Conservation (phyloP, 352 stramenopile genomes). For the Phytophthora aleatoria region DNA sequence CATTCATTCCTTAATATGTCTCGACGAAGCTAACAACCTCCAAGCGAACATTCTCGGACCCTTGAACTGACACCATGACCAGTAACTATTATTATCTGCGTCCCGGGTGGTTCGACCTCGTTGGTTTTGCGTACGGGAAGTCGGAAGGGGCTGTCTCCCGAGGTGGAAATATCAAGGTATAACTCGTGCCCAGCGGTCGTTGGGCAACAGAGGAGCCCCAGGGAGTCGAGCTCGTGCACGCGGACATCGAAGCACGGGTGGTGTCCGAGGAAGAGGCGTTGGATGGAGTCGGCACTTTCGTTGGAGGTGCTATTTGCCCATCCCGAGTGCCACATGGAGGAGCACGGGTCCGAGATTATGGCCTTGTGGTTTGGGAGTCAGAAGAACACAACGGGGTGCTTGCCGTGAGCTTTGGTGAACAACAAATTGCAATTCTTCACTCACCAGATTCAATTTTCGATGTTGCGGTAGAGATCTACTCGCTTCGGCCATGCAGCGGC, state of each 20-base stretch:
- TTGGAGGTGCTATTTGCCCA: slow-evolving; percentile 11
- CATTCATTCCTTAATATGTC: too few relatives aligned
- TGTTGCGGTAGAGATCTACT: slow-evolving; percentile 14
- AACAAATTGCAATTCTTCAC: background rate
- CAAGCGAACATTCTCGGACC: background rate
- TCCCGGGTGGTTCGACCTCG: background rate
- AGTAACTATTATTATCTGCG: slow-evolving; percentile 13
- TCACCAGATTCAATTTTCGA: background rate
- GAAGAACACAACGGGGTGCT: background rate
- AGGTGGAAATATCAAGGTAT: slow-evolving; percentile 3
- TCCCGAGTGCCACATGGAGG: background rate
- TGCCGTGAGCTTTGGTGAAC: slow-evolving; percentile 7
- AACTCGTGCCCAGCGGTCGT: slow-evolving; percentile 1
- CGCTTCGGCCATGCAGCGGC: slow-evolving; percentile 5
- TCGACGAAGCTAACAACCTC: background rate
- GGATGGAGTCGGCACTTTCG: slow-evolving; percentile 16
- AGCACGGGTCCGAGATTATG: slow-evolving; percentile 15
- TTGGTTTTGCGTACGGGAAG: slow-evolving; percentile 16
- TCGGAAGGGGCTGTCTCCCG: background rate
- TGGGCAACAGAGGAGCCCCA: background rate
- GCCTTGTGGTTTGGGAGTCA: slow-evolving; percentile 1
- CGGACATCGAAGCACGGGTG: background rate
- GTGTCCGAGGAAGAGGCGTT: slow-evolving; percentile 3
- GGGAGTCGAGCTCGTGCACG: background rate
- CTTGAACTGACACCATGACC: background rate